Percentiles rank a stretch among this genome's conserved stretches.
Conservation (phyloP, 208 protist genomes). For the Trypanosoma rangeli region DNA sequence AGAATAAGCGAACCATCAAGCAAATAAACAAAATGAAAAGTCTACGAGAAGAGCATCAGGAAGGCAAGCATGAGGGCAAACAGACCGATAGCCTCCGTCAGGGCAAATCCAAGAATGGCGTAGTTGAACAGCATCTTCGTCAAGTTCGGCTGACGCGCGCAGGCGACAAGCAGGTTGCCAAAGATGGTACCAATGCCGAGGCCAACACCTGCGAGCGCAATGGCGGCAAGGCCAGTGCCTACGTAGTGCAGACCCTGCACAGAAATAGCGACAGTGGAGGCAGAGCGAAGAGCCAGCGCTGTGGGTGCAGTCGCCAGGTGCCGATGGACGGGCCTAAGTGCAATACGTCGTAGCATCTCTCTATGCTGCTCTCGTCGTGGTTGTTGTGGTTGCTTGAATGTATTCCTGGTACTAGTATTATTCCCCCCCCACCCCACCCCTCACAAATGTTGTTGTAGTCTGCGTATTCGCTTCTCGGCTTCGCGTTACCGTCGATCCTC, state of each 20-base stretch:
- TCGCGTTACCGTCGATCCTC: too few species aligned
- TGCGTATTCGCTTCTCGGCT: too few species aligned
- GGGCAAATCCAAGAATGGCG: constrained; percentile 89
- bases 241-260: constrained; percentile 89
- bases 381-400: too few species aligned
- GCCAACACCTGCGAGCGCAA: constrained; percentile 85
- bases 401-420: too few species aligned
- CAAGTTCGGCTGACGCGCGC: constrained; percentile 88
- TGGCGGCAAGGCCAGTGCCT: constrained; percentile 83
- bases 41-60: constrained; percentile 92
- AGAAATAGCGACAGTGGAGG: constrained; percentile 81
- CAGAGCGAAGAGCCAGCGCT: constrained; percentile 38
- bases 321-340: constrained; percentile 51
- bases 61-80: constrained; percentile 35
- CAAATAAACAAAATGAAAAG: constrained; percentile 3
- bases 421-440: too few species aligned
- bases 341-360: constrained; percentile 65
- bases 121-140: constrained; percentile 92
- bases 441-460: too few species aligned
- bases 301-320: constrained; percentile 40
- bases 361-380: too few species aligned
- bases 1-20: too few species aligned
- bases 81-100: constrained; percentile 33
- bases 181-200: constrained; percentile 91
- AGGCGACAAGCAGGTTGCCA: constrained; percentile 73